A percentile compares a stretch with the other conserved stretches of the same genome.
Conservation (phyloP, 345 rosid species). For the Brassica nigra region DNA sequence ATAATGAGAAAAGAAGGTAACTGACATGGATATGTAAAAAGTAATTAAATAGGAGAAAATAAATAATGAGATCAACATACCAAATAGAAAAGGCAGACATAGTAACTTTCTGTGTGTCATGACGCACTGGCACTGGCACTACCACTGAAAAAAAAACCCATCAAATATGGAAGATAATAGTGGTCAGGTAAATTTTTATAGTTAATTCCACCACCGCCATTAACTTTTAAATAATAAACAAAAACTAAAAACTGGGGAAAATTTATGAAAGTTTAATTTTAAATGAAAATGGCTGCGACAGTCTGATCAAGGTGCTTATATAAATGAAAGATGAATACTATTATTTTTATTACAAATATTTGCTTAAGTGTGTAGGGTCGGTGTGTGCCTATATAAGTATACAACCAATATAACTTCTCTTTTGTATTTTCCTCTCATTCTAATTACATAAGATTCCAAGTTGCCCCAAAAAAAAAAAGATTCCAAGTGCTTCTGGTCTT, state of each 20-base stretch:
- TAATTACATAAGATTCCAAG: neutral
- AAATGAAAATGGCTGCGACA: slow-evolving; percentile 31
- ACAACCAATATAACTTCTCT: slow-evolving; percentile 31
- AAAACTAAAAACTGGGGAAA: neutral
- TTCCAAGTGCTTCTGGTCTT: neutral
- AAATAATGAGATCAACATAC: slow-evolving; percentile 77
- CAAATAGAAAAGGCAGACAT: slow-evolving; percentile 55
- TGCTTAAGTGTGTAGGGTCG: neutral
- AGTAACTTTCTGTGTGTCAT: slow-evolving; percentile 75
- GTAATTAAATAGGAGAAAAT: neutral
- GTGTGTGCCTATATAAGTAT: slow-evolving; percentile 26
- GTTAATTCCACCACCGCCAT: slow-evolving; percentile 27
- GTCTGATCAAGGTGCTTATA: slow-evolving; percentile 22
- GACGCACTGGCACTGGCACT: slow-evolving; percentile 40
- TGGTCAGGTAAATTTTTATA: neutral
- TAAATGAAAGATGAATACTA: neutral
- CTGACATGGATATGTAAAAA: neutral
- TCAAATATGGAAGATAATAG: neutral
- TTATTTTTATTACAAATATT: slow-evolving; percentile 2
- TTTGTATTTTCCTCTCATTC: slow-evolving; percentile 27
- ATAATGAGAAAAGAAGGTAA: neutral
- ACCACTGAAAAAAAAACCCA: neutral
- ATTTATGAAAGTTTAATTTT: neutral
- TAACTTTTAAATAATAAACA: neutral
- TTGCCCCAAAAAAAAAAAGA: too few species aligned